Evolutionary conservation across 306 rosid species (phyloP), one percentile per base, ranked within the genome.

Genomic region (Trichosanthes truncata): DNA sequence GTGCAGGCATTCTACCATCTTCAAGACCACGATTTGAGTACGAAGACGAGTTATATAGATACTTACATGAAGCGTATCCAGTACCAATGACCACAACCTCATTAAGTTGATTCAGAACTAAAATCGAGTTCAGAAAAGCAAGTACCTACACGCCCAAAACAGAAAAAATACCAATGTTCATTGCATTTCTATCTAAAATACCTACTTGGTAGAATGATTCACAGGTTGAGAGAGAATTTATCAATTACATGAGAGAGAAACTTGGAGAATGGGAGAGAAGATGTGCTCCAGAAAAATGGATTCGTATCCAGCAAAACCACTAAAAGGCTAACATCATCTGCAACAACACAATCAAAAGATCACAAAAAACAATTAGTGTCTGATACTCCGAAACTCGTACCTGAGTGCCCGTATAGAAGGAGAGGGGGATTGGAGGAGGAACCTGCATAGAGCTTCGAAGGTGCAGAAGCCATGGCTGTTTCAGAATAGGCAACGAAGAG

Each of bases 321-420:
- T 40, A 92, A 80, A 56, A 95, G 97, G 84, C 97, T 92, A 35
- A 95, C 97, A 66, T 95, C 98, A 86, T 95, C 98, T 85, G 97
- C 85, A 81, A 86, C 3, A 59, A 55, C 31, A 45, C n/a, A 65
- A 35, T 60, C 29, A 74, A 61, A 61, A 59, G 29, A 85, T 67
- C 74, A 63, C 14, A 29, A n/a, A 41, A 36, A n/a, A 7, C 26
- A 74, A 60, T 80, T 5, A 84, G 40, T 48, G 15, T 55, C 26
- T 18, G 55, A 57, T 80, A 21, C 13, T n/a, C 31, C 23, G 77
- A 71, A 10, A 5, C 53, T 6, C 4, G 25, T 11, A 55, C 14
- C 9, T 8, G 80, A 68, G 74, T 43, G 29, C 5, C 12, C 26
- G 15, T 41, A 52, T 56, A 23, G 60, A 53, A 35, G 10, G 23